Evolutionary conservation across 148 eudicot genomes (phyloP).

Genomic region (Drosera capensis): DNA sequence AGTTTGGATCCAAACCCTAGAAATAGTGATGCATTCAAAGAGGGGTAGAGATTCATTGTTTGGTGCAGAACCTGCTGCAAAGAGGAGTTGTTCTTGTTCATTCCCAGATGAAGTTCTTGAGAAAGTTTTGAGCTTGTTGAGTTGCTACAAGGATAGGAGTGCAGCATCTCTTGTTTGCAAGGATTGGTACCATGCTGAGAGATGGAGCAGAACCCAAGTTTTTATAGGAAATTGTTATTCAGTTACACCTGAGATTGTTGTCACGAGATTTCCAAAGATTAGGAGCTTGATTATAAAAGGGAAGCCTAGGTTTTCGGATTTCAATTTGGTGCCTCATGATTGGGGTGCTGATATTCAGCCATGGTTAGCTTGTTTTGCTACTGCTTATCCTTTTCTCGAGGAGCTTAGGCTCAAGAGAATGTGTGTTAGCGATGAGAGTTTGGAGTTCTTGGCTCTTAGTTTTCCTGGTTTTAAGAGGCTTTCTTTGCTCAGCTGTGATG

Average conservation of each 20-base stretch:
- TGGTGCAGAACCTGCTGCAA: slow-evolving; percentile 5
- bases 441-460: slow-evolving; percentile 50
- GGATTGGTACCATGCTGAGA: slow-evolving; percentile 75
- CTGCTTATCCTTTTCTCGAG: slow-evolving; percentile 57
- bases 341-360: slow-evolving; percentile 79
- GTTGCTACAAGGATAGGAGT: slow-evolving; percentile 43
- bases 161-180: slow-evolving; percentile 66
- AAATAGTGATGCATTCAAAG: slow-evolving; percentile 8
- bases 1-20: too few species aligned
- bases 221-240: slow-evolving; percentile 80
- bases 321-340: slow-evolving; percentile 56
- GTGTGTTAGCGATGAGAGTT: slow-evolving; percentile 56
- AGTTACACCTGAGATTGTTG: slow-evolving; percentile 61
- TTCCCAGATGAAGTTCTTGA: slow-evolving; percentile 79
- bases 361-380: slow-evolving; percentile 45
- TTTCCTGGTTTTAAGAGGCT: slow-evolving; percentile 47
- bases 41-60: slow-evolving; percentile 9
- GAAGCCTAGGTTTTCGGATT: slow-evolving; percentile 72
- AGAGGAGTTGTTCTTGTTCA: slow-evolving; percentile 7
- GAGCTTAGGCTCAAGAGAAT: slow-evolving; percentile 81
- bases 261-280: slow-evolving; percentile 50
- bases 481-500: slow-evolving; percentile 69
- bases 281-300: slow-evolving; percentile 57
- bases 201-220: slow-evolving; percentile 53
- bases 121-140: slow-evolving; percentile 38